Evolutionary conservation across 2,329 filamentous ascomycete genomes (phyloP).

Genomic region (Plenodomus biglobosus): DNA sequence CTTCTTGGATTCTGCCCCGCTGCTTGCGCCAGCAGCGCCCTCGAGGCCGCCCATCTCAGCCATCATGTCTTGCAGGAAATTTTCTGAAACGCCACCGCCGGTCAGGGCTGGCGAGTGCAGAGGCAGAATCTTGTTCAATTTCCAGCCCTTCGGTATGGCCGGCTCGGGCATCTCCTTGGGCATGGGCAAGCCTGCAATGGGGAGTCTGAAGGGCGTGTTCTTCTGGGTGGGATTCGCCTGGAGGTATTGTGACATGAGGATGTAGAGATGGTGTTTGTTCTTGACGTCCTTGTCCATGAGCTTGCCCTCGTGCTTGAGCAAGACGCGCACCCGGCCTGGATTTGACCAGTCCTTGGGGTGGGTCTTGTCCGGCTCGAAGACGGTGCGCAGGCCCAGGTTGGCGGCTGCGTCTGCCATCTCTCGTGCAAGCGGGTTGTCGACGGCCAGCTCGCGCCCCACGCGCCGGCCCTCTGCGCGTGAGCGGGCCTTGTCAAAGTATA

Average conservation of each 20-base stretch:
- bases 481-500: conserved; percentile 86
- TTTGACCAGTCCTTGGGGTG: conserved; percentile 99
- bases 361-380: conserved; percentile 87
- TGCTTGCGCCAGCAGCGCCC: conserved; percentile 27
- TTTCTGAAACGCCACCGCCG: conserved; percentile 90
- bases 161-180: conserved; percentile 70
- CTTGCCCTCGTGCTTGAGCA: conserved; percentile 65
- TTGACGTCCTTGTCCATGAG: conserved; percentile 57
- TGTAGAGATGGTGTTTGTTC: conserved; percentile 86
- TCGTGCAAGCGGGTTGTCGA: conserved; percentile 81
- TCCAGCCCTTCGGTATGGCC: conserved; percentile 77
- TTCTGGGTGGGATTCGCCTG: conserved; percentile 75
- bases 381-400: conserved; percentile 67
- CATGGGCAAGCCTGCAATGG: conserved; percentile 71
- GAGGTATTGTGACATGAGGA: conserved; percentile 76
- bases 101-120: conserved; percentile 87
- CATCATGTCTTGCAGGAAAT: conserved; percentile 97
- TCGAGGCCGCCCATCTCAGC: conserved; percentile 70
- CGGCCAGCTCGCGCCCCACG: conserved; percentile 70
- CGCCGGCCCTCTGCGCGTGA: conserved; percentile 78
- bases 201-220: conserved; percentile 67
- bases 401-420: conserved; percentile 79
- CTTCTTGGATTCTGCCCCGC: conserved; percentile 31
- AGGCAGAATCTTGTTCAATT: conserved; percentile 80
- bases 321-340: conserved; percentile 82